A percentile compares a stretch with the other conserved stretches of the same genome.
Conservation (phyloP, 345 rosid species). For the Rhizophora apiculata region DNA sequence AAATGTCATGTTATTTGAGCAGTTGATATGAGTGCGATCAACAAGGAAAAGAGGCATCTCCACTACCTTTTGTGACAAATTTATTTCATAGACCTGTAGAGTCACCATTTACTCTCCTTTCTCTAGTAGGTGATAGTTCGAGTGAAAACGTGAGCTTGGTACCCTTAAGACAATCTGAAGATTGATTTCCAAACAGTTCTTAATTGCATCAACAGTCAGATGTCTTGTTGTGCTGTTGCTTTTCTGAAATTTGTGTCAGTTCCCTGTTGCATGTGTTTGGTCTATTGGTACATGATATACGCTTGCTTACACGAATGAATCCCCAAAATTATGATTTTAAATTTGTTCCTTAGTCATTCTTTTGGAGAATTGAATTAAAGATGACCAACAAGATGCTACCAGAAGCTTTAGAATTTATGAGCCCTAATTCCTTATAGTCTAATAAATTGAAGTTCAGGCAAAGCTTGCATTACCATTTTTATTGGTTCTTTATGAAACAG, state of each 20-base stretch:
- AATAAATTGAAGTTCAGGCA: slow-evolving; percentile 8
- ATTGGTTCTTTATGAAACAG: slow-evolving; percentile 40
- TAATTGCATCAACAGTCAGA: too few relatives aligned
- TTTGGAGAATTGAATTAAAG: neutral
- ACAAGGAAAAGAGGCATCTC: neutral
- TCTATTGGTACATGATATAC: too few relatives aligned
- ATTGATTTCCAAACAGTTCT: too few relatives aligned
- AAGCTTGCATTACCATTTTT: slow-evolving; percentile 9
- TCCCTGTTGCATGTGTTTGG: neutral
- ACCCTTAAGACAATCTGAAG: neutral
- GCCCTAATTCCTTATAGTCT: neutral
- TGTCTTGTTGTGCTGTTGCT: neutral
- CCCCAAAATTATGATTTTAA: neutral
- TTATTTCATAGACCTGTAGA: neutral
- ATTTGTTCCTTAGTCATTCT: neutral
- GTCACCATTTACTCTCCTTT: neutral
- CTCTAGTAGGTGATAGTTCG: neutral
- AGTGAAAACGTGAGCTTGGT: neutral
- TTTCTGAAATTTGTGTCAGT: neutral
- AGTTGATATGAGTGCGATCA: neutral
- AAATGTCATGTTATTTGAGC: neutral
- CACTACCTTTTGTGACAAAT: too few relatives aligned
- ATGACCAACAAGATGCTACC: neutral
- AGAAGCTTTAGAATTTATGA: neutral
- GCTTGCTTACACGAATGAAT: neutral